These are phyloP conservation scores for Saraca asoca DNA, from an alignment of 331 rosid genomes.

Conservation along the genomic window DNA sequence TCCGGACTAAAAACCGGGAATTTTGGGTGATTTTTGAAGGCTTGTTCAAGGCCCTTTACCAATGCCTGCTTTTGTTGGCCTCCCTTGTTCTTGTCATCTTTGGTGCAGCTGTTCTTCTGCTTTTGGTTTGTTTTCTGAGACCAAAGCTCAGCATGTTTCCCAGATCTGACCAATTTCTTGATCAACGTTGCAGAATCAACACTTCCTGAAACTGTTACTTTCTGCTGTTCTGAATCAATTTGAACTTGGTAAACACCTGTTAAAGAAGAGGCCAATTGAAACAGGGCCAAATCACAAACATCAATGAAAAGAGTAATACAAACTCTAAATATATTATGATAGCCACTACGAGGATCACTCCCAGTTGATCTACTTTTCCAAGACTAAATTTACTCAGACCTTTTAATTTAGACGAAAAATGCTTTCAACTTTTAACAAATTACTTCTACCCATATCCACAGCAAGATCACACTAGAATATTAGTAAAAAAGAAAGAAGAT, in stretches of 20 bases:
- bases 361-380: neutral
- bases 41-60: too few species aligned
- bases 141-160: conserved; percentile 80
- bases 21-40: too few species aligned
- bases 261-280: neutral
- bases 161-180: conserved; percentile 59
- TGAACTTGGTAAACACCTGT: conserved; percentile 70
- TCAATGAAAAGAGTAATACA: neutral
- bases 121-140: conserved; percentile 16
- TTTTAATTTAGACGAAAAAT: neutral
- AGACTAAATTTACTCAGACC: neutral
- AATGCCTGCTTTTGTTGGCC: too few species aligned
- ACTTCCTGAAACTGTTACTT: conserved; percentile 73
- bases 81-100: too few species aligned
- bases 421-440: neutral
- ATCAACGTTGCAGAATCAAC: conserved; percentile 65
- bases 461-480: conserved; percentile 1
- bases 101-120: too few species aligned
- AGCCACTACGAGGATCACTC: neutral
- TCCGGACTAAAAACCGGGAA: too few species aligned
- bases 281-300: neutral
- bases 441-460: conserved; percentile 15
- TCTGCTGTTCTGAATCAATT: conserved; percentile 64
- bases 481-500: neutral
- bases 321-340: neutral